Evolutionary conservation across 2,329 filamentous ascomycete genomes (phyloP), one percentile per base, ranked within the genome.

Genomic region (Ophiocordyceps camponoti-saundersi): DNA sequence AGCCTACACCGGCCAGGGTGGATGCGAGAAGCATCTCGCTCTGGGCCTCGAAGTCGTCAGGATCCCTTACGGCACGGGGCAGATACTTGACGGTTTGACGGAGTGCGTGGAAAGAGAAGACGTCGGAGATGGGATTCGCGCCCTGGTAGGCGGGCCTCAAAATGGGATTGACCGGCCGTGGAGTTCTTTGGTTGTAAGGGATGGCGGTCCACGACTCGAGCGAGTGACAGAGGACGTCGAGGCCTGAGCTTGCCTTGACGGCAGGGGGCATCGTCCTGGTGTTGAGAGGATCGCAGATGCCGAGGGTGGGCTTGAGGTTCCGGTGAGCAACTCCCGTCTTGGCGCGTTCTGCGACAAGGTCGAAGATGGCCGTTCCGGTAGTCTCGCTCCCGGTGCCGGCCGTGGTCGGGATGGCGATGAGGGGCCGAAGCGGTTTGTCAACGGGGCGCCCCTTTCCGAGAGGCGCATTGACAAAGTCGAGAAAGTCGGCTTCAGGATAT

Each of bases 191-290:
- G 55, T 85, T 74, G 68, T 87, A 98, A 0, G 93, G 93, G 52
- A 98, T 96, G 2, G 92, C 92, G 1, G 92, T 98, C 87, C 90
- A 98, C 5, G 85, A 93, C 64, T 98, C 93, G 39, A 98, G 79
- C 13, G 84, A 82, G 67, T 98, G 93, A 63, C 90, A 98, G 36
- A 98, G 74, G 3, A 98, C 92, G 58, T 98, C 92, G 1, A 98
- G 75, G 1, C 92, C 93, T 0, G 89, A 94, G 22, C 82, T 80
- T 3, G 92, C 87, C 65, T 93, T 89, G 21, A 98, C 92, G 36
- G 90, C 87, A 1, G 87, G 78, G 0, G 92, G 92, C 92, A 98
- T 96, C 41, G 90, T 95, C 48, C 81, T 77, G 2, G 92, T 98
- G 69, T 98, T 98, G 52, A 96, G 68, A 0, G 90, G 78, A 57